These are phyloP conservation scores for Hypoxylon cercidicola DNA, from an alignment of 495 filamentous ascomycete genomes.

Conservation along the genomic window DNA sequence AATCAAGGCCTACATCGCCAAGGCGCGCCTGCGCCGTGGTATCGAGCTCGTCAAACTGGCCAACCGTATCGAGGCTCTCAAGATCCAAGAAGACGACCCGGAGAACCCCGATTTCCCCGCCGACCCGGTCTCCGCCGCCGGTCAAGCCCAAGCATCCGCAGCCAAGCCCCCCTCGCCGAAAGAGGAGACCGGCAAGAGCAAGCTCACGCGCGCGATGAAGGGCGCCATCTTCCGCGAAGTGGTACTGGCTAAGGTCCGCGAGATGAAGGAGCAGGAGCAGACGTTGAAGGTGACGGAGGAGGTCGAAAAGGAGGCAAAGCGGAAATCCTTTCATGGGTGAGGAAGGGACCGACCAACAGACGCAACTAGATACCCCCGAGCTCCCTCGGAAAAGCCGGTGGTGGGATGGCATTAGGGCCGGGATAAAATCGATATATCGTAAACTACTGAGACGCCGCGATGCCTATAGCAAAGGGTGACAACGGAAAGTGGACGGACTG, in stretches of 20 bases:
- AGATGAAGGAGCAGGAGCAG: slow-evolving; percentile 89
- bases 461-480: slow-evolving; percentile 16
- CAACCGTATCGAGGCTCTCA: slow-evolving; percentile 96
- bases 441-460: slow-evolving; percentile 8
- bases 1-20: slow-evolving; percentile 93
- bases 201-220: slow-evolving; percentile 79
- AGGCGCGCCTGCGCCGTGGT: slow-evolving; percentile 87
- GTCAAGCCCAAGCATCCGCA: slow-evolving; percentile 38
- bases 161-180: slow-evolving; percentile 32
- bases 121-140: slow-evolving; percentile 68
- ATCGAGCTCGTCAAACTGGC: slow-evolving; percentile 97
- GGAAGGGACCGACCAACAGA: not conserved
- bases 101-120: slow-evolving; percentile 71
- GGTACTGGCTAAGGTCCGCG: slow-evolving; percentile 94
- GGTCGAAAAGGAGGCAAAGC: slow-evolving; percentile 56
- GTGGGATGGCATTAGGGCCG: slow-evolving; percentile 20
- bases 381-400: slow-evolving; percentile 10
- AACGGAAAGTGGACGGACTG: slow-evolving; percentile 4
- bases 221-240: slow-evolving; percentile 96
- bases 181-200: slow-evolving; percentile 66
- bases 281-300: slow-evolving; percentile 72
- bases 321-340: slow-evolving; percentile 53
- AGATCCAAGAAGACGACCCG: slow-evolving; percentile 92
- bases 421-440: slow-evolving; percentile 9
- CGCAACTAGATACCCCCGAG: slow-evolving; percentile 23